Conservation (phyloP, 2,329 filamentous ascomycete genomes). For the Stemphylium beticola region DNA sequence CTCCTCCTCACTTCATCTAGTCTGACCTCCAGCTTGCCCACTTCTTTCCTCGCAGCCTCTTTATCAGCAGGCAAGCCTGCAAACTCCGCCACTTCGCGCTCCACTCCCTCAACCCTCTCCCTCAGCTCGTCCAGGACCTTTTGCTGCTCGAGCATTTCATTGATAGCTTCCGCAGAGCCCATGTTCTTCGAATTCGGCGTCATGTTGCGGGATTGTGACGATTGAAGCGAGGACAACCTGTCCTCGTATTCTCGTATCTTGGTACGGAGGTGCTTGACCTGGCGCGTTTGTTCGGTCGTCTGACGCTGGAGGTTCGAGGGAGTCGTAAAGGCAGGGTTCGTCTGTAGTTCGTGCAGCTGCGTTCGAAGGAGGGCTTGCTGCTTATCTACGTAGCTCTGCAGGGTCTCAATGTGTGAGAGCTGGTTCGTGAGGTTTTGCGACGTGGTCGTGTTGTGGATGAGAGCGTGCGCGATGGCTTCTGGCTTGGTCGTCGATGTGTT, state of each 20-base stretch:
- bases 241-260: conserved; percentile 70
- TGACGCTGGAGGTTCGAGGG: conserved; percentile 67
- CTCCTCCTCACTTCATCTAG: conserved; percentile 65
- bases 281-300: conserved; percentile 76
- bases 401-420: conserved; percentile 39
- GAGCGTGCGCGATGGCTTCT: conserved; percentile 42
- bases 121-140: conserved; percentile 66
- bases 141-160: conserved; percentile 66
- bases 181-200: conserved; percentile 41
- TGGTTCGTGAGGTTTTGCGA: conserved; percentile 42
- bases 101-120: conserved; percentile 64
- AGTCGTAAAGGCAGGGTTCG: conserved; percentile 48
- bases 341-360: conserved; percentile 40
- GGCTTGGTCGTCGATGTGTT: conserved; percentile 38
- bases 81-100: conserved; percentile 69
- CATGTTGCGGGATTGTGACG: conserved; percentile 25
- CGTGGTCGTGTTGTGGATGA: conserved; percentile 42
- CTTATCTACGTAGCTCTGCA: conserved; percentile 42
- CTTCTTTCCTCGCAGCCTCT: conserved; percentile 70
- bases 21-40: conserved; percentile 71
- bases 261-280: conserved; percentile 68
- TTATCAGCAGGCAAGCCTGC: conserved; percentile 75
- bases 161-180: conserved; percentile 59
- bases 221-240: conserved; percentile 48
- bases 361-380: conserved; percentile 40